Base-by-base conservation (phyloP, 495 filamentous ascomycete genomes). In the Podospora pseudopauciseta region DNA sequence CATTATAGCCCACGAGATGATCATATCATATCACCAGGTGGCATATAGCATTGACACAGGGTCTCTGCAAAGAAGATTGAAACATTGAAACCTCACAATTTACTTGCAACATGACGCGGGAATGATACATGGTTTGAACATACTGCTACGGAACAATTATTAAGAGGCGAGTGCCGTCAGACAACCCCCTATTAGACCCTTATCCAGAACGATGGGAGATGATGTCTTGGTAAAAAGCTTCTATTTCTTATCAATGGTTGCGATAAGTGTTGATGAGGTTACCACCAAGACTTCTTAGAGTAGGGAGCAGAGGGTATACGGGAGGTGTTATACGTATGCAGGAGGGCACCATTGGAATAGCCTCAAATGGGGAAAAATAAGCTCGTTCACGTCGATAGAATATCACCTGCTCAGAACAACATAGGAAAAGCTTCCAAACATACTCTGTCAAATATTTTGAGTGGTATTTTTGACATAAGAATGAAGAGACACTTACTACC, bases 11-110 rank as follows among this genome's bases (percentile, higher is more conserved):
- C 18, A 3, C 15, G n/a, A 19, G 20, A 20, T 44, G 61, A 63
- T 63, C 61, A 19, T 63, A 63, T 63, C 13, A 59, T 39, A 39
- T 39, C 6, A 15, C 32, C 4, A n/a, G 61, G 61, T 63, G 61
- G 61, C 61, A 63, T 63, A 63, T 63, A 63, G 30, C 26, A 19
- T 63, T n/a, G 9, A n/a, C 28, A 44, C n/a, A 20, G 19, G 18
- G 32, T 44, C n/a, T 39, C 32, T 61, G 7, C 23, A 61, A n/a
- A 32, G 15, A 63, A 49, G 4, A 63, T 20, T 49, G 0, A 49
- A 49, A 49, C 39, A 49, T 49, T 49, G 39, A 13, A n/a, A 34
- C 34, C n/a, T 32, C 19, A 39, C 28, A 63, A 44, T 63, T 63
- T 63, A 19, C 11, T 63, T 63, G 61, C 9, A 49, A 63, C 61